Conservation (phyloP, 2,329 filamentous ascomycete genomes). For the Colletotrichum gigasporum region DNA sequence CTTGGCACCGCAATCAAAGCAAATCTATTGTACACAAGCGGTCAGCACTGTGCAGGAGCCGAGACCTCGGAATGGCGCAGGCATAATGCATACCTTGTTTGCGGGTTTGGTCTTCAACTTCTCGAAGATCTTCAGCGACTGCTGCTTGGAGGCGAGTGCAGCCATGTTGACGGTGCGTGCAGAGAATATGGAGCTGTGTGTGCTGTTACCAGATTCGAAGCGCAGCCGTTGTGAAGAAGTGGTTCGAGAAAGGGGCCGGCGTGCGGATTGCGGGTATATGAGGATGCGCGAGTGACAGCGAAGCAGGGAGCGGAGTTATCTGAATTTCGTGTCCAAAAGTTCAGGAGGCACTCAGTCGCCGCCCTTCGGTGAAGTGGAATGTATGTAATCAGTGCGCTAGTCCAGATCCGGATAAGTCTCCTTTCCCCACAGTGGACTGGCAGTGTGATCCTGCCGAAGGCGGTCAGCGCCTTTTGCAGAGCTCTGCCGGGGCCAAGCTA, state of each 20-base stretch:
- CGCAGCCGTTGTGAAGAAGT: slow-evolving; percentile 3
- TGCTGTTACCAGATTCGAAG: not conserved
- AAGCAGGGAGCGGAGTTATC: slow-evolving; percentile 25
- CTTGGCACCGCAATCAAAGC: slow-evolving; percentile 97
- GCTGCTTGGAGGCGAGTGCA: slow-evolving; percentile 84
- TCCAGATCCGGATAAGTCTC: not conserved
- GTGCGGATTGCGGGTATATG: slow-evolving; percentile 13
- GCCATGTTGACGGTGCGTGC: slow-evolving; percentile 60
- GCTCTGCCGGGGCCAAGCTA: slow-evolving; percentile 10
- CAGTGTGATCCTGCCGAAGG: slow-evolving; percentile 46
- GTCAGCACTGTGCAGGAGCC: slow-evolving; percentile 32
- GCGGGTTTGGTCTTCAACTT: slow-evolving; percentile 94
- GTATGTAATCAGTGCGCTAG: slow-evolving; percentile 29
- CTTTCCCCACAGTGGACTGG: slow-evolving; percentile 27
- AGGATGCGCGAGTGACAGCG: slow-evolving; percentile 18
- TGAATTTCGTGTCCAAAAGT: slow-evolving; percentile 34
- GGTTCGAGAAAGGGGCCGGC: not conserved
- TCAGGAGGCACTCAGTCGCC: slow-evolving; percentile 32
- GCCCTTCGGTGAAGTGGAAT: slow-evolving; percentile 34
- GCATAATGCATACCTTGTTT: slow-evolving; percentile 77
- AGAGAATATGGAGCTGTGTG: not conserved
- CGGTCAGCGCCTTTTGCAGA: slow-evolving; percentile 41
- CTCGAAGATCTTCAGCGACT: slow-evolving; percentile 97
- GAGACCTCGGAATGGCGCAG: slow-evolving; percentile 19
- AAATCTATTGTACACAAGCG: slow-evolving; percentile 69